Base-by-base conservation (phyloP, 768 basidiomycete genomes). In the Psilocybe cyanescens region DNA sequence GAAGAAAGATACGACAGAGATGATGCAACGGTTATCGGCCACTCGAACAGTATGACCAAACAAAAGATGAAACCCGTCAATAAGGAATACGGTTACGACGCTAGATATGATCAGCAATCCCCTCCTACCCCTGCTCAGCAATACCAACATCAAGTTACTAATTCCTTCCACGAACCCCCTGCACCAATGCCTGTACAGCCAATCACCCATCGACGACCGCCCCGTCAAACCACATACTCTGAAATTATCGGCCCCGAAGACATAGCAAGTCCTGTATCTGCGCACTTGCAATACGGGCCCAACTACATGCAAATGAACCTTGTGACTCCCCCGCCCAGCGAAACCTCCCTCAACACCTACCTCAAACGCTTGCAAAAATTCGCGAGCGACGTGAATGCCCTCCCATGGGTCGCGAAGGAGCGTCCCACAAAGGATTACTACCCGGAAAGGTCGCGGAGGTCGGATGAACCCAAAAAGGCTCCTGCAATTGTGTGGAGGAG, bases 231-330 rank as follows among this genome's bases (percentile, higher is more conserved):
- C 30, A 24, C 12, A 17, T 45, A 55, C 9, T 45, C 56, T 8
- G 55, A 50, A 28, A 62, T 62, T 14, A 28, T 47, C 14, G 46
- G 58, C 49, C 51, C 59, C 41, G 68, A 66, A 39, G 68, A 72
- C 28, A 66, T 65, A 9, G 63, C 53, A 8, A 78, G 75, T n/a
- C 81, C 80, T 0, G 62, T 79, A 31, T 71, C 77, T 41, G 76
- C 76, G 4, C 76, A 81, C 44, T 81, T 79, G 3, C 74, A 72
- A 16, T 79, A 73, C 11, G 79, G 76, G 3, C 71, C 81, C 0
- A 81, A 83, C 61, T 84, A 83, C 64, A 80, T 76, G 29, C 82
- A 81, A 62, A 83, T 85, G 81, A 74, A 76, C 5, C 73, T 78
- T 1, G 75, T 76, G 2, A 71, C 79, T n/a, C 78, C 78, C 6